Conservation (phyloP, 2,329 filamentous ascomycete species). For the Sarocladium brachiariae region DNA sequence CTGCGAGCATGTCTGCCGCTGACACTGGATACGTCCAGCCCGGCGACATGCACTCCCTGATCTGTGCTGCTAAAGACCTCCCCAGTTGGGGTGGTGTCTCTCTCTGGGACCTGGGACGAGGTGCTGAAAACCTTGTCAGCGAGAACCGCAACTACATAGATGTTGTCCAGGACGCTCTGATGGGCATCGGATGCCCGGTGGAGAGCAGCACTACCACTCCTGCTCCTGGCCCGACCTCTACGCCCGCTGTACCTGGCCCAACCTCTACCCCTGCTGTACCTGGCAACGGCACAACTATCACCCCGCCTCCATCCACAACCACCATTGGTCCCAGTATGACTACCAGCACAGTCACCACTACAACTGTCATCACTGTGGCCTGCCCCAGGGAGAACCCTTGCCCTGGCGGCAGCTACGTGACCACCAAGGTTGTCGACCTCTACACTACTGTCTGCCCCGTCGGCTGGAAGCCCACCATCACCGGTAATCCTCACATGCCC, state of each 20-base stretch:
- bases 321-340: conserved; percentile 14
- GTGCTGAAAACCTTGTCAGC: conserved; percentile 21
- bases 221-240: conserved; percentile 11
- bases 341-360: conserved; percentile 34
- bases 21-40: conserved; percentile 29
- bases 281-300: conserved; percentile 10
- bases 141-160: conserved; percentile 30
- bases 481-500: conserved; percentile 10
- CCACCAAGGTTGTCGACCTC: conserved; percentile 32
- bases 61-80: conserved; percentile 30
- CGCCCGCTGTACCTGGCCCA: not conserved
- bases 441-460: conserved; percentile 40
- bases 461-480: conserved; percentile 10
- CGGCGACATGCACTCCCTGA: conserved; percentile 25
- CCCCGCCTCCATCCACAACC: conserved; percentile 7
- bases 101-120: conserved; percentile 36
- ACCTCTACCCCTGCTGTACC: not conserved
- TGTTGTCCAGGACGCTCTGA: conserved; percentile 28
- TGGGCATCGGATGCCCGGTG: conserved; percentile 1
- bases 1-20: conserved; percentile 21
- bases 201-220: conserved; percentile 11
- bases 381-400: conserved; percentile 23
- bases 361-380: conserved; percentile 30
- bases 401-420: conserved; percentile 22
- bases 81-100: conserved; percentile 39